Conservation (phyloP, 2,329 filamentous ascomycete genomes). For the Sclerotinia glacialis region DNA sequence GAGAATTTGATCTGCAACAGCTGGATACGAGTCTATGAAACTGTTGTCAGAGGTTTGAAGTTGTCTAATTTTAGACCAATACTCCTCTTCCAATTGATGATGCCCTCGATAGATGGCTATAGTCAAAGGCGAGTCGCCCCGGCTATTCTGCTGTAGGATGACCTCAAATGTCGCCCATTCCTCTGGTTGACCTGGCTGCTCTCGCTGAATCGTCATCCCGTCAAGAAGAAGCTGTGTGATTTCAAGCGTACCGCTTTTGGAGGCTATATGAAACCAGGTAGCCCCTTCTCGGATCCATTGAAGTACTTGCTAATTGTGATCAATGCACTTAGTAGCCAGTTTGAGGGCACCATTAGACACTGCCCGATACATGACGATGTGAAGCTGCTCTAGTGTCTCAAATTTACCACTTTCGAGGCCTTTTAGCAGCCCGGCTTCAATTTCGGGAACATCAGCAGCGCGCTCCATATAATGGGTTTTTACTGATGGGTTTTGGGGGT, state of each 20-base stretch:
- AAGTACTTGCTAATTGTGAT: background rate
- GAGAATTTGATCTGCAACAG: background rate
- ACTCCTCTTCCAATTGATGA: background rate
- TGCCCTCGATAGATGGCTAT: background rate
- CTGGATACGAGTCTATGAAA: background rate
- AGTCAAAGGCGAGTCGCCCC: background rate
- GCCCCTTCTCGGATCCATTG: background rate
- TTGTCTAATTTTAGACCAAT: background rate
- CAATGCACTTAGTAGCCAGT: background rate
- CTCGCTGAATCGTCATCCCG: background rate
- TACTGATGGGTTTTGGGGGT: background rate
- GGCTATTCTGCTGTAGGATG: background rate
- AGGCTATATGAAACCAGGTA: background rate
- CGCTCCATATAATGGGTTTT: background rate
- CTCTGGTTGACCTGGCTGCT: background rate
- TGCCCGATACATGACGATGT: background rate
- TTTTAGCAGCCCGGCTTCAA: background rate
- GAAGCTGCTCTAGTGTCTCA: background rate
- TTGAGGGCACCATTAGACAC: background rate
- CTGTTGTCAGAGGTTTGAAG: background rate
- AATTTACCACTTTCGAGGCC: background rate
- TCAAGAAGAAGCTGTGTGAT: background rate
- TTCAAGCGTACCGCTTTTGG: background rate
- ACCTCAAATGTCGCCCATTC: background rate
- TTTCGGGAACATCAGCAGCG: background rate